Conservation (phyloP, 2,329 filamentous ascomycete species). For the Akanthomyces muscarius region DNA sequence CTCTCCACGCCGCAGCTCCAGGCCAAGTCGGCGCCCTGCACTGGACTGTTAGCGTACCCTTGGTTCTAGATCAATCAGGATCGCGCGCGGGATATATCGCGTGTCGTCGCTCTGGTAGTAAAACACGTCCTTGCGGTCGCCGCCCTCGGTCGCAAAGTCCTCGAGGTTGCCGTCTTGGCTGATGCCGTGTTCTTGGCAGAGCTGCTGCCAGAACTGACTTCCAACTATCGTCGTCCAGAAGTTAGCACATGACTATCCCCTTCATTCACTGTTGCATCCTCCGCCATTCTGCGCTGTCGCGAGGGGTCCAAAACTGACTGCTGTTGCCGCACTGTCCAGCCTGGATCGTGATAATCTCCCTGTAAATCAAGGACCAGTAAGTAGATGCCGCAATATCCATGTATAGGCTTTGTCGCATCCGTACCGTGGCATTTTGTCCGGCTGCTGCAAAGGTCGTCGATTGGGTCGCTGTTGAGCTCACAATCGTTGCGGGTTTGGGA, state of each 20-base stretch:
- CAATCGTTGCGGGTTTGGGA: conserved; percentile 7
- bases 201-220: conserved; percentile 97
- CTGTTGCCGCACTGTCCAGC: conserved; percentile 99
- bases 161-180: conserved; percentile 95
- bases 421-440: conserved; percentile 27
- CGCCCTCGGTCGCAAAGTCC: conserved; percentile 95
- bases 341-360: conserved; percentile 99
- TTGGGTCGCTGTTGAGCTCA: not conserved
- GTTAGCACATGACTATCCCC: not conserved
- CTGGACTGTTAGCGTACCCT: conserved; percentile 48
- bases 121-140: conserved; percentile 97
- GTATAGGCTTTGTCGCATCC: not conserved
- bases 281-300: not conserved
- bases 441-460: not conserved
- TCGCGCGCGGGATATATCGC: conserved; percentile 93
- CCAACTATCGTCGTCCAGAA: conserved; percentile 68
- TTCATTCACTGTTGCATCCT: not conserved
- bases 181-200: conserved; percentile 97
- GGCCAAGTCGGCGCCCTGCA: too few species aligned
- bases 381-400: not conserved
- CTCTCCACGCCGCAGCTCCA: not conserved
- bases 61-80: conserved; percentile 91
- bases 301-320: conserved; percentile 59
- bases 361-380: conserved; percentile 33
- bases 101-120: conserved; percentile 99